Conservation (phyloP, 306 rosid species). For the Glycine tomentella region DNA sequence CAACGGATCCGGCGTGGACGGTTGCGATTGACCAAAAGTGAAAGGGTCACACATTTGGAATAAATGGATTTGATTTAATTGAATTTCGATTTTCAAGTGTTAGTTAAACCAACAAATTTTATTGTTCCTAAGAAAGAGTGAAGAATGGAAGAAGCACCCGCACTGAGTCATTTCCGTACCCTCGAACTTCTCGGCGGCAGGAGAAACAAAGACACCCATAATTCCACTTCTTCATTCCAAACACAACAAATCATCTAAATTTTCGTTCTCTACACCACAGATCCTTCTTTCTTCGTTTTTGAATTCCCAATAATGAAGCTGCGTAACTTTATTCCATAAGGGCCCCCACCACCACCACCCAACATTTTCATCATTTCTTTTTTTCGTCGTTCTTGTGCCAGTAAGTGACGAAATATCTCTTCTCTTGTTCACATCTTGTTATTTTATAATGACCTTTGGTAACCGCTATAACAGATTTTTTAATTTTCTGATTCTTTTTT, state of each 20-base stretch:
- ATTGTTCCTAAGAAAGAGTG: not conserved
- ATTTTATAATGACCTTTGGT: not conserved
- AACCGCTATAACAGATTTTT: slow-evolving; percentile 10
- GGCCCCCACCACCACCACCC: not conserved
- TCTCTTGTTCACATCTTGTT: not conserved
- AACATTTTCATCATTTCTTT: slow-evolving; percentile 1
- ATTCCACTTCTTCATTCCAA: slow-evolving; percentile 32
- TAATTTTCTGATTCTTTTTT: not conserved
- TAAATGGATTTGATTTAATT: not conserved
- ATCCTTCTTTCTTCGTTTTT: slow-evolving; percentile 11
- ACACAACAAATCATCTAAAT: not conserved
- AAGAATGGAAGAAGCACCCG: not conserved
- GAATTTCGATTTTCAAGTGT: slow-evolving; percentile 31
- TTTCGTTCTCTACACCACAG: not conserved
- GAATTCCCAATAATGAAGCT: slow-evolving; percentile 27
- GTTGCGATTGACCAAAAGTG: slow-evolving; percentile 27
- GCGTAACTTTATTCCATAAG: slow-evolving; percentile 34
- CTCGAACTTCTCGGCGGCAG: slow-evolving; percentile 49
- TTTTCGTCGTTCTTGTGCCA: slow-evolving; percentile 30
- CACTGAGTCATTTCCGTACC: slow-evolving; percentile 36
- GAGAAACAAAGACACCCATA: not conserved
- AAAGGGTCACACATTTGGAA: not conserved
- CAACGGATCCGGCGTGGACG: no score
- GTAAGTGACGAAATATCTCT: slow-evolving; percentile 48
- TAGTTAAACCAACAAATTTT: slow-evolving; percentile 29